Base-by-base conservation (phyloP, 441 rosid genomes). In the Francoa sonchifolia region DNA sequence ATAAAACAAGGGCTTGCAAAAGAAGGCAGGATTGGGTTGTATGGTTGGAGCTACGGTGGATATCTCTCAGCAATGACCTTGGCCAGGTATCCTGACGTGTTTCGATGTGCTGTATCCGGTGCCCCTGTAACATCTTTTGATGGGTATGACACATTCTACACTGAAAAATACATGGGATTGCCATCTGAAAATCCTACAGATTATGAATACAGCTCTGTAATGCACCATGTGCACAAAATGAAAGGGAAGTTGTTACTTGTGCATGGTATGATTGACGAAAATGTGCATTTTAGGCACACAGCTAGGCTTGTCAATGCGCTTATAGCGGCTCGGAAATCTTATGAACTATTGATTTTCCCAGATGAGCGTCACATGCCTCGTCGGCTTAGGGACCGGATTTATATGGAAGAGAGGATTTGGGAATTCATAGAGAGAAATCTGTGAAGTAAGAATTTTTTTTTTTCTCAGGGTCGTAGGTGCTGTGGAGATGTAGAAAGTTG, bases 51-150 rank as follows among this genome's bases (percentile, higher is more conserved):
- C 66, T 87, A 82, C 17, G 96, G 94, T 15, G 94, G 96, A 8
- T 82, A 82, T 44, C 80, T 87, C 55, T 79, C 96, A 23, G 88
- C 92, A 20, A 68, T 70, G 70, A 61, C 65, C 30, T 39, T 87
- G 45, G 68, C 71, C 11, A 63, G 71, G 44, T 68, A 66, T 57
- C 94, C 92, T 12, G 73, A 82, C 31, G 58, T 79, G 12, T 89
- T 84, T 55, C 18, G 50, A 5, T 89, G 95, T 1, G 95, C 97
- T 1, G 66, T 79, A 16, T 57, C 88, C 0, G 97, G 97, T 33
- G 95, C 94, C 17, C 94, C 94, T 0, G 97, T 89, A 13, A 82
- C 95, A n/a, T 73, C 95, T 8, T 89, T 95, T 94, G 97, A 89
- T 30, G 97, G 97, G 1, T 84, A 89, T 4, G 94, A 88, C 71